These are phyloP conservation scores for Leptodermis oblonga DNA, from an alignment of 257 asterid genomes.

Conservation along the genomic window DNA sequence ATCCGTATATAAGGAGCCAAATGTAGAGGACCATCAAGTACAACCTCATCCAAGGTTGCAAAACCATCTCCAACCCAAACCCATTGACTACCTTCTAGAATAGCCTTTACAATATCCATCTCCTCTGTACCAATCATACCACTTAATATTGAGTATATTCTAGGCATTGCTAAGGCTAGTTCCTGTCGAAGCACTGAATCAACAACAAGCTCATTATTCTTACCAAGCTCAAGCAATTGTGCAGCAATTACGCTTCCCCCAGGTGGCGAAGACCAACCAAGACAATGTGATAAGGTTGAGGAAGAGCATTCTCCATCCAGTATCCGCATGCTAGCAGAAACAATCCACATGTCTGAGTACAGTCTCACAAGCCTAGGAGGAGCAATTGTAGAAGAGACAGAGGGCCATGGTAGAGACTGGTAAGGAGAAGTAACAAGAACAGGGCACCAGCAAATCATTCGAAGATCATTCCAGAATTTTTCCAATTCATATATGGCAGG, in stretches of 20 bases:
- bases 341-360: constrained; percentile 83
- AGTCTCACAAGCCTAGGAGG: constrained; percentile 92
- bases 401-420: constrained; percentile 83
- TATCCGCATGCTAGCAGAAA: constrained; percentile 96
- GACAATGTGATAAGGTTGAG: constrained; percentile 68
- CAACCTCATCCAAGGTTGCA: constrained; percentile 85
- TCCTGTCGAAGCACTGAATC: constrained; percentile 79
- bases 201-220: constrained; percentile 73
- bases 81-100: constrained; percentile 94
- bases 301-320: constrained; percentile 94
- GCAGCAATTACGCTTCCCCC: constrained; percentile 95
- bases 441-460: constrained; percentile 94
- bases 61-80: constrained; percentile 99
- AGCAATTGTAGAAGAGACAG: constrained; percentile 76
- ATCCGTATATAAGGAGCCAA: constrained; percentile 94
- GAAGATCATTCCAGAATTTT: constrained; percentile 89
- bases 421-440: constrained; percentile 75
- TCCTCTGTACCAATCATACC: constrained; percentile 77
- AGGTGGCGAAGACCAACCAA: constrained; percentile 94
- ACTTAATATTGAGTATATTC: constrained; percentile 69
- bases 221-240: constrained; percentile 97
- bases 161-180: constrained; percentile 90
- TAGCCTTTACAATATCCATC: constrained; percentile 84
- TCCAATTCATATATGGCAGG: constrained; percentile 65
- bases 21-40: constrained; percentile 90